Evolutionary conservation across 2,329 filamentous ascomycete species (phyloP).

Genomic region (Aspergillus transmontanensis): DNA sequence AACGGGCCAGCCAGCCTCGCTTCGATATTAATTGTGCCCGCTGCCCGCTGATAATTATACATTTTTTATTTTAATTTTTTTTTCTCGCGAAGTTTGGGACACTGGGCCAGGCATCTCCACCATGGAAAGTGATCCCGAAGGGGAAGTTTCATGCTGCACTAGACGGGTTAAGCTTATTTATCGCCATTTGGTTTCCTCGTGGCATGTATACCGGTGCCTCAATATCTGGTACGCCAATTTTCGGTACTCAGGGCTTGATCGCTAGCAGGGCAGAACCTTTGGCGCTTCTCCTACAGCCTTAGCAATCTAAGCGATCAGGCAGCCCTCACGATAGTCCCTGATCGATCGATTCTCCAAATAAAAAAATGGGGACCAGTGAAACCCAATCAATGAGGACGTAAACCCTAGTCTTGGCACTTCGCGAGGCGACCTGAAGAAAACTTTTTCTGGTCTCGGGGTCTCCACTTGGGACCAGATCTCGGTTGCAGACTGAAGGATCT

Average conservation of each 20-base stretch:
- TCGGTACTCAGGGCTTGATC: background rate
- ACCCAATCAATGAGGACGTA: background rate
- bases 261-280: background rate
- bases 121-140: background rate
- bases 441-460: background rate
- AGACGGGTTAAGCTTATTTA: slow-evolving; percentile 8
- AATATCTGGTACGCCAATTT: background rate
- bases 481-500: background rate
- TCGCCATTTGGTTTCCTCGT: background rate
- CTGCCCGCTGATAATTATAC: background rate
- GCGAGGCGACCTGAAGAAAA: background rate
- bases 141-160: background rate
- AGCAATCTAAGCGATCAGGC: too few relatives aligned
- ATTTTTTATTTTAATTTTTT: background rate
- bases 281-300: too few relatives aligned
- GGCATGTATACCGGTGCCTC: background rate
- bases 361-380: slow-evolving; percentile 1
- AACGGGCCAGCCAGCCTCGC: background rate
- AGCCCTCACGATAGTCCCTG: background rate
- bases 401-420: background rate
- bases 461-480: slow-evolving; percentile 1
- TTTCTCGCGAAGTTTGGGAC: background rate
- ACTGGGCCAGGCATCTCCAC: background rate
- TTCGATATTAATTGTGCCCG: background rate
- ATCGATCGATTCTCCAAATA: background rate